Base-by-base conservation (phyloP, 2,329 filamentous ascomycete genomes). In the Aspergillus luchuensis region DNA sequence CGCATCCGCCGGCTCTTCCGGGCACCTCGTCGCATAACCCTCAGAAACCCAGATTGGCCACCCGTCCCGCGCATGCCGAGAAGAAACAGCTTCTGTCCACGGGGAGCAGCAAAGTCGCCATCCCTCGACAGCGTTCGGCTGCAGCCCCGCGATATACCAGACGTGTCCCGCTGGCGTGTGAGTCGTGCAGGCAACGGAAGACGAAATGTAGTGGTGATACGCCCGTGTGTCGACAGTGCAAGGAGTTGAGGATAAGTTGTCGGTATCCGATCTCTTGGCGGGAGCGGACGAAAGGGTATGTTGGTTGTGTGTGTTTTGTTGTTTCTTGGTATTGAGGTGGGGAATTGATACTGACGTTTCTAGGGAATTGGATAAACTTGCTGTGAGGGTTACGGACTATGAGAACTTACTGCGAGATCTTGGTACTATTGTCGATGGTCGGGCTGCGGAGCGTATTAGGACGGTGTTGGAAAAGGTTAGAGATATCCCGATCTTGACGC, bases 141-240 rank as follows among this genome's bases (percentile, higher is more conserved):
- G 59, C 55, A 11, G 57, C 59, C 36, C 59, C 62, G 25, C 63
- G 66, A 43, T 67, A 67, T 58, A 67, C 65, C 60, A 68, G 71
- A 36, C 72, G 73, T 23, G 72, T 74, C 30, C 68, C 72, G n/a
- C 63, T 72, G 48, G 78, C 78, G 13, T 80, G 78, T 52, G 75
- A 79, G 65, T 74, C 76, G 19, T 80, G 78, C 59, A 71, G 75
- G 13, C 70, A 72, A 50, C 69, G 77, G 17, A 80, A 80, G 64
- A 78, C 73, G n/a, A 80, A 79, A 67, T 80, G 78, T 63, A 76
- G 73, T 58, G 78, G 78, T 8, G 75, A 78, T 58, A 72, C 72
- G 11, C 78, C 78, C 2, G 63, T 72, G 36, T 80, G 78, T 58
- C 66, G 72, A 50, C 75, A 79, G 59, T 80, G 78, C 53, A 69